Conservation (phyloP, 208 protist species). For the Trypanosoma platydactyli region DNA sequence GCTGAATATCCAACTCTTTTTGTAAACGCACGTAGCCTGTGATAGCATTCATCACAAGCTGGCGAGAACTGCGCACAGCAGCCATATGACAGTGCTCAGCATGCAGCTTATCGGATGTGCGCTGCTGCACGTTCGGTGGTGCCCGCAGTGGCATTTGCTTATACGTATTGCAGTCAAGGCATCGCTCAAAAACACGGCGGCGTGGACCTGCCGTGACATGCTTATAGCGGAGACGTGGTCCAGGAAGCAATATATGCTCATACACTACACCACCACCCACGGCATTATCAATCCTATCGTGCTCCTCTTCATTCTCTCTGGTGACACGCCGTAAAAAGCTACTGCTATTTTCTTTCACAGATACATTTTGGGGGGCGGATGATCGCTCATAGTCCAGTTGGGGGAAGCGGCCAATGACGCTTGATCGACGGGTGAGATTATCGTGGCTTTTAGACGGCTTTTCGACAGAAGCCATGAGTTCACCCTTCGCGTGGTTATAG, state of each 20-base stretch:
- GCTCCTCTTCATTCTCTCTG: neutral
- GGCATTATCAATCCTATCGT: slow-evolving; percentile 9
- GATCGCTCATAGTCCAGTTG: slow-evolving; percentile 23
- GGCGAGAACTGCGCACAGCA: slow-evolving; percentile 75
- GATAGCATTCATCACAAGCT: slow-evolving; percentile 81
- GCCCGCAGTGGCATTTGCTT: slow-evolving; percentile 84
- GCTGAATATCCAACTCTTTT: slow-evolving; percentile 53
- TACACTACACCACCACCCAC: slow-evolving; percentile 35
- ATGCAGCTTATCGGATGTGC: slow-evolving; percentile 77
- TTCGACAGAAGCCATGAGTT: neutral
- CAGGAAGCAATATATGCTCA: slow-evolving; percentile 73
- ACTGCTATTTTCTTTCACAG: neutral
- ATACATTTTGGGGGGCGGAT: neutral
- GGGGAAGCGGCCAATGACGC: slow-evolving; percentile 22
- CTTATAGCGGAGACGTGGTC: slow-evolving; percentile 75
- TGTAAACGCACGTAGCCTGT: slow-evolving; percentile 79
- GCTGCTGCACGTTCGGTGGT: slow-evolving; percentile 61
- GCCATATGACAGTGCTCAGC: slow-evolving; percentile 88
- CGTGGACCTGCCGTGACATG: slow-evolving; percentile 44
- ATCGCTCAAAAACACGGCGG: slow-evolving; percentile 75
- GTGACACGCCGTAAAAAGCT: neutral
- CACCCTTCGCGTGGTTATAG: neutral
- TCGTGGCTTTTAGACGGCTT: neutral
- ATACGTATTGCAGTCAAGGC: slow-evolving; percentile 84
- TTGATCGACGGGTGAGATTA: slow-evolving; percentile 7